Base-by-base conservation (phyloP, 768 basidiomycete species). In the Pulveroboletus frians region DNA sequence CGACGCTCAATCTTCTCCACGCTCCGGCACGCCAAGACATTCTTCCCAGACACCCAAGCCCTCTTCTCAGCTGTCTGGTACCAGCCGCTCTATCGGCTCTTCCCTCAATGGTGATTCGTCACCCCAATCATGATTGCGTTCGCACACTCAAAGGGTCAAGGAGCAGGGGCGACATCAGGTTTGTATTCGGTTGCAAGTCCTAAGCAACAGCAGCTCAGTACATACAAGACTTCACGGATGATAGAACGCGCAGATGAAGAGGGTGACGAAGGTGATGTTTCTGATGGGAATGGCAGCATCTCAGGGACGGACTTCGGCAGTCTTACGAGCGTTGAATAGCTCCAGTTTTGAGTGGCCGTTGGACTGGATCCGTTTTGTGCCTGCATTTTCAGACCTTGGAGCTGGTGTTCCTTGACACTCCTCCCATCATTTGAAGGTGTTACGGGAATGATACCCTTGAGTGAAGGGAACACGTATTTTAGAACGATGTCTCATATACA, bases 291-390 rank as follows among this genome's bases (percentile, higher is more conserved):
- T 41, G 63, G 58, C 4, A 76, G 74, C 43, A 50, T 69, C 44
- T 71, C 73, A 32, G 73, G 67, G 43, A 71, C 69, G 34, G 75
- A 76, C 46, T 66, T 67, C 32, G 72, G 71, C 42, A 79, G 78
- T 63, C 69, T 79, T 49, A 79, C 78, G 13, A 78, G 77, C 55
- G 74, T 80, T 37, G 73, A 77, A 53, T 74, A 62, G 64, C 38
- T 50, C 36, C 17, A 31, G 44, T 45, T 35, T 51, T 9, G 23
- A 15, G 26, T 35, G 17, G 18, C 21, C 49, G 18, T 37, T 46
- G 43, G 36, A 35, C 39, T 36, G 20, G 23, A 53, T 50, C 15
- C 45, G 14, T 47, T 47, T 41, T 27, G 26, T 40, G 40, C 46
- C 42, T 41, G 20, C 47, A 15, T 43, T 41, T 52, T 47, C 29